Evolutionary conservation across 352 stramenopile species (phyloP), one percentile per base, ranked within the genome.

Genomic region (Phytophthora multivora): DNA sequence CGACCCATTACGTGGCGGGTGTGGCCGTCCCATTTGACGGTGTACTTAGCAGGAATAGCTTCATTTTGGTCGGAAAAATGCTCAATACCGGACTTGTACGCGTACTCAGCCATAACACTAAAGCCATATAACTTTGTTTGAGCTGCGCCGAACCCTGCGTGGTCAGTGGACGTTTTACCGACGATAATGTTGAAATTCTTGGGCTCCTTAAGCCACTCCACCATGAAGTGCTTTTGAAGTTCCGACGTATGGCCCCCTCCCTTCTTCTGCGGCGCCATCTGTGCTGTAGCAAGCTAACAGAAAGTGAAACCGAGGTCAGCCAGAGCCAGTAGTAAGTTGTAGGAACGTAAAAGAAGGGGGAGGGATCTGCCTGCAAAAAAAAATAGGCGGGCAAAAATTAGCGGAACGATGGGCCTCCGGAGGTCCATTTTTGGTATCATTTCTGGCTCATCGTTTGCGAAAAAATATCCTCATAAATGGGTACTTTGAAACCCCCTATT

Each of bases 141-240:
- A 3, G 42, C 53, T 13, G 3, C 43, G 30, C 43, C 41, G 40
- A 61, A 61, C 5, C 16, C 10, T 33, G 5, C 23, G 28, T 5
- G 25, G 2, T 58, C 26, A 23, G 18, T 31, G 4, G 30, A n/a
- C 4, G 8, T 31, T 30, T 47, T 61, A 6, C 28, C 51, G 12
- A 59, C 41, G 9, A 61, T 41, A 5, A 53, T 39, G 10, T 61
- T 52, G 23, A 53, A 53, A 2, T 53, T 15, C 1, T 30, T 4
- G 6, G 42, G 33, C 1, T 31, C 43, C 23, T 51, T 19, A 7
- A 61, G 21, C 12, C 30, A 28, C 42, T 13, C 50, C 52, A 5
- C 35, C 42, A 41, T 46, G 43, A 21, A 40, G n/a, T 52, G 16
- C 28, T 51, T 59, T 26, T 59, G 51, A 23, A 59, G 51, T 21